Evolutionary conservation across 2,329 filamentous ascomycete species (phyloP), one percentile per base, ranked within the genome.

Genomic region (Clonostachys byssicola): DNA sequence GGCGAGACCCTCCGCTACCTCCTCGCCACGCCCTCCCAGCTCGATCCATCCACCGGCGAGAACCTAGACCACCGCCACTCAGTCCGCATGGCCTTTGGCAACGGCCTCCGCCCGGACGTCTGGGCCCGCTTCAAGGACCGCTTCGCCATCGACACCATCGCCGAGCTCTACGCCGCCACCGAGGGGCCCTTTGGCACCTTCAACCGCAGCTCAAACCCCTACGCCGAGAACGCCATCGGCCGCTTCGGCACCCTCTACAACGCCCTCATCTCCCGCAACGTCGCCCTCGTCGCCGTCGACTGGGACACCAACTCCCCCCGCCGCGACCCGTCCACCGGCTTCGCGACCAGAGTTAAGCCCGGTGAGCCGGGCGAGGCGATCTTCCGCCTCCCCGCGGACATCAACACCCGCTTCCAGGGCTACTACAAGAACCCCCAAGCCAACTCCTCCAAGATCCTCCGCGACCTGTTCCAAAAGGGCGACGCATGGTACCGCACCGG

Each of bases 1-100:
- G 90, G 90, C 45, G 90, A 95, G 65, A 92, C 89, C 1, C 86
- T 89, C 53, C 85, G 90, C 6, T 95, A 95, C 62, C 77, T 95
- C 5, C 75, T 95, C 12, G 77, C 86, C 0, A 81, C 83, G 0
- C 79, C 86, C 3, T 73, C 80, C 0, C 75, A 85, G 47, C 63
- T 73, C 23, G 83, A 90, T 54, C 74, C 83, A 0, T 62, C 61
- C 7, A 89, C 84, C 0, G 84, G 85, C 17, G 80, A 85, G 58
- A 75, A 79, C 51, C 72, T 90, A 35, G 91, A 95, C 64, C 80
- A 76, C 55, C 78, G 83, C 52, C 86, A 95, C 69, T 76, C 72
- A 0, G 80, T 95, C n/a, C 81, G 83, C 6, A 57, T 85, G 5
- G 89, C 89, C 0, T 88, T 92, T 53, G 91, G 91, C 17, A 96